Evolutionary conservation across 495 filamentous ascomycete genomes (phyloP), one percentile per base, ranked within the genome.

Genomic region (Lasiosphaeria ovina): DNA sequence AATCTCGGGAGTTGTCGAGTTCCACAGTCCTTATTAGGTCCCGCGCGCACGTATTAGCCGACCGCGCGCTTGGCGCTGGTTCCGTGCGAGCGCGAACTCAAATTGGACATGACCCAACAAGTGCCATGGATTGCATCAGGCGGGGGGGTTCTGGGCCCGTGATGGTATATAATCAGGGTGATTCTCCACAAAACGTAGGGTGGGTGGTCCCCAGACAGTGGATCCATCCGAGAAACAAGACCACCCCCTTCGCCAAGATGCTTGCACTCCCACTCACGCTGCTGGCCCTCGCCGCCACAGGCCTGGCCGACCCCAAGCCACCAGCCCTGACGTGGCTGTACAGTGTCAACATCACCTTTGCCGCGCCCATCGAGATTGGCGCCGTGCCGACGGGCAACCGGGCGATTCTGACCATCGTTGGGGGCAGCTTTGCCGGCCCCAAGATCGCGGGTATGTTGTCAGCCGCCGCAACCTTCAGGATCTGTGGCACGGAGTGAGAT

Each of bases 361-460:
- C 62, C n/a, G 44, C 57, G 5, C 34, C 51, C n/a, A 38, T 64
- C n/a, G 48, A 56, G 31, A 51, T 64, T n/a, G 57, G 62, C 3
- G 32, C 32, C 14, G 52, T 40, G 8, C 62, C 62, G n/a, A 44
- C 32, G 8, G 62, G 62, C 54, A 53, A 35, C 47, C 44, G 62
- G 14, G 57, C 16, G 9, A 51, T 59, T 16, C 45, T 64, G 35
- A 45, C 58, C 31, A 64, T 64, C 49, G 32, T 35, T 4, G 57
- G 62, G 2, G 62, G 62, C 12, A 35, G 47, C 3, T 64, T 64
- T 44, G 36, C 52, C 14, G 62, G 62, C 16, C 57, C 62, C 2
- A 66, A 63, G 55, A 45, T 68, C 16, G 65, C 50, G 6, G 66
- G 66, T 64, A 4, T 24, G 24, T 24, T 24, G 24, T 24, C 24